phyloP scores from a whole-genome alignment of 768 basidiomycete genomes.

The Tricholoma hemisulphureum region DNA sequence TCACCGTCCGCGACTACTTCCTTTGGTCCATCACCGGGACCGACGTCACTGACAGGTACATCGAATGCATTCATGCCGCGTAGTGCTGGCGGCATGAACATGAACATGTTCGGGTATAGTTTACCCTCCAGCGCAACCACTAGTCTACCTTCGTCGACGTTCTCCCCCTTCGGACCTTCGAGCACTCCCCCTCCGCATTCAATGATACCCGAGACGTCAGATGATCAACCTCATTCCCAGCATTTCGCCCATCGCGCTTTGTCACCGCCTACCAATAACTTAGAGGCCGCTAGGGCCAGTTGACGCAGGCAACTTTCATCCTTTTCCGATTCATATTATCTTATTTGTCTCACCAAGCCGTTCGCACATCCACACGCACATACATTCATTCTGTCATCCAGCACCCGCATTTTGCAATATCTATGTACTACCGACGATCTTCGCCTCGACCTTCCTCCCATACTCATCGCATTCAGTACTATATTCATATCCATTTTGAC shows the following conservation, averaged over 20 bases:
- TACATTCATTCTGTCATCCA: conserved; percentile 24
- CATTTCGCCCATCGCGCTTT: conserved; percentile 33
- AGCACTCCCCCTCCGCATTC: conserved; percentile 28
- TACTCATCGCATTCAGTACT: conserved; percentile 23
- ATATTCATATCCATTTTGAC: conserved; percentile 24
- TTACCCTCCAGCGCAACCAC: conserved; percentile 20
- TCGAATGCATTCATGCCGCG: conserved; percentile 39
- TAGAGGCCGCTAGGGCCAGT: conserved; percentile 49
- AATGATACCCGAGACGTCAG: conserved; percentile 38
- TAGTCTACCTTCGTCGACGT: conserved; percentile 24
- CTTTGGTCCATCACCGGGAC: conserved; percentile 25
- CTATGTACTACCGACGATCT: conserved; percentile 32
- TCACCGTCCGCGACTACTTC: conserved; percentile 26
- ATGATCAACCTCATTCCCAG: conserved; percentile 34
- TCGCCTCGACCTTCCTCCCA: conserved; percentile 17
- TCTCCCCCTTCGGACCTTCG: conserved; percentile 39
- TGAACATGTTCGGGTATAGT: conserved; percentile 27
- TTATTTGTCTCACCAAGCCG: background rate
- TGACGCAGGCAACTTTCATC: conserved; percentile 23
- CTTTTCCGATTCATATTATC: conserved; percentile 12
- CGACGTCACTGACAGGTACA: conserved; percentile 30
- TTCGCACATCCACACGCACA: conserved; percentile 18
- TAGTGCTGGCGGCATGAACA: conserved; percentile 18
- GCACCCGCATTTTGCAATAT: conserved; percentile 21
- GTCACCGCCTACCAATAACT: conserved; percentile 31